phyloP scores from a whole-genome alignment of 2,329 filamentous ascomycete species.

The Exophiala xenobiotica region DNA sequence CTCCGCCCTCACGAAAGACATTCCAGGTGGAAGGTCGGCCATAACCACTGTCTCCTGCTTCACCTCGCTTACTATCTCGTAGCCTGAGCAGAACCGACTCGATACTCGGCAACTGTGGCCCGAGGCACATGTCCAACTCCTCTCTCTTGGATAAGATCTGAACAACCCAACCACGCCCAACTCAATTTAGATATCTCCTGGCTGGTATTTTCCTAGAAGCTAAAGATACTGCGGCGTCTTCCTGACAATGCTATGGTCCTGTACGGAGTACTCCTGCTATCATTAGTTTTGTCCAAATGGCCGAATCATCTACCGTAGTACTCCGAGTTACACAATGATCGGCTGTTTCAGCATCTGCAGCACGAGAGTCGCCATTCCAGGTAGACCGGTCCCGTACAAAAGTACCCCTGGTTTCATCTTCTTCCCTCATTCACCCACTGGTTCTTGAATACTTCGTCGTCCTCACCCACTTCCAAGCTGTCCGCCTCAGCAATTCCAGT shows the following conservation, averaged over 20 bases:
- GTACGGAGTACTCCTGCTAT: neutral
- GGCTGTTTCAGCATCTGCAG: no score
- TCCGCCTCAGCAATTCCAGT: slow-evolving; percentile 16
- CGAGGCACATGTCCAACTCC: slow-evolving; percentile 14
- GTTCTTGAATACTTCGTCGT: slow-evolving; percentile 9
- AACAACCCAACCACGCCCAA: no score
- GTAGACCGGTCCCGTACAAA: neutral
- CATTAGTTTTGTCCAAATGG: neutral
- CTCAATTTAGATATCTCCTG: no score
- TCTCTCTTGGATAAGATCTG: slow-evolving; percentile 9
- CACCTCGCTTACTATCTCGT: slow-evolving; percentile 2
- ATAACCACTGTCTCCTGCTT: no score
- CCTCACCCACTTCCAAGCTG: neutral
- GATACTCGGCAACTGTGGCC: neutral
- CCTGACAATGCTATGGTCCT: no score
- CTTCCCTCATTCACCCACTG: slow-evolving; percentile 11
- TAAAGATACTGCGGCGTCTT: no score
- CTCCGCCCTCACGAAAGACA: no score
- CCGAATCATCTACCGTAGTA: no score
- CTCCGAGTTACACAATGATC: neutral
- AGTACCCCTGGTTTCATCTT: neutral
- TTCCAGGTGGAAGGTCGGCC: no score
- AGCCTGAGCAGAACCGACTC: neutral
- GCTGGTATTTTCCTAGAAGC: no score
- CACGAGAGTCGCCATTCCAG: no score